Evolutionary conservation across 2,329 filamentous ascomycete species (phyloP), one percentile per base, ranked within the genome.

Genomic region (Aciculosporium take): DNA sequence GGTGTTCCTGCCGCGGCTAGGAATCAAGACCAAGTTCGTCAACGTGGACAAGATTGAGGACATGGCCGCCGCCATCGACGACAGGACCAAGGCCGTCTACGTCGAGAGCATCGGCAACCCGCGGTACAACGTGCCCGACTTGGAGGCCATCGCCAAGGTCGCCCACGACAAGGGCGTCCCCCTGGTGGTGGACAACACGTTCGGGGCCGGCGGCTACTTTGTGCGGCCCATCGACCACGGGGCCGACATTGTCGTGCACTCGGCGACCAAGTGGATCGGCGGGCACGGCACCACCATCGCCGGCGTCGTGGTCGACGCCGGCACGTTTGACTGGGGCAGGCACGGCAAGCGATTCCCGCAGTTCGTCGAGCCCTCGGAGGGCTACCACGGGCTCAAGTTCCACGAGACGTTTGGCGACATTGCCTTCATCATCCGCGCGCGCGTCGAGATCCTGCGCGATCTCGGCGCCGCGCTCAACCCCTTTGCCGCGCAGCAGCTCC

Each of bases 201-300:
- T 95, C 53, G 89, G 88, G 36, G 88, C 88, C 10, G 88, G 88
- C 45, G 88, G 89, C 39, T 95, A 84, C 71, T 93, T 85, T 60
- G 69, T 81, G 51, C 78, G 82, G 6, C 88, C 88, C 31, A 89
- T 95, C 53, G 80, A 88, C 20, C 83, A 94, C 61, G 88, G 88
- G 42, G 88, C 84, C 48, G 88, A 95, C 57, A 94, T 95, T 46
- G 81, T 95, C 40, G 84, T 94, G 20, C 87, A 95, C 71, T 91
- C 84, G 30, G 87, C 87, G 9, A 94, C 88, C 44, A 95, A 95
- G 64, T 95, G 88, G 88, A 95, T 96, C 48, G 88, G 88, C 43
- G 88, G 88, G 32, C 89, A 96, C 62, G 89, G 88, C 46, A 94
- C 88, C 31, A 94, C 88, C 21, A 84, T 95, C 50, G 88, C 74